A percentile compares a stretch with the other conserved stretches of the same genome.
phyloP scores from a whole-genome alignment of 2,329 filamentous ascomycete genomes.

The Peltaster fructicola region DNA sequence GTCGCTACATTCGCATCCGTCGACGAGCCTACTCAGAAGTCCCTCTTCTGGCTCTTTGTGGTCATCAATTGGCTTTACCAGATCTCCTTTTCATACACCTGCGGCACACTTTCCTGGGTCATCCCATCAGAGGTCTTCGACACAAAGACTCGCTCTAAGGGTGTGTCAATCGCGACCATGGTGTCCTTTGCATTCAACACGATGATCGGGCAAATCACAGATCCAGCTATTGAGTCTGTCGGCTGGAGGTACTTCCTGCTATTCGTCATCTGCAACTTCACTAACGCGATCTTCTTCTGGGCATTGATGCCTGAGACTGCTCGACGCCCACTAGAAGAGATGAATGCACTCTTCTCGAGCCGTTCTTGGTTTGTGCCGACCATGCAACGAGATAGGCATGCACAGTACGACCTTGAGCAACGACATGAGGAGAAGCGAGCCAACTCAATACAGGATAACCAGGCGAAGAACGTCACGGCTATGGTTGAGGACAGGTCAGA shows the following conservation, averaged over 20 bases:
- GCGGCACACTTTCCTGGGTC: conserved; percentile 47
- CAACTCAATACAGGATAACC: too few species aligned
- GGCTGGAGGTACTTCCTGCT: conserved; percentile 41
- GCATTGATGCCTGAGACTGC: conserved; percentile 48
- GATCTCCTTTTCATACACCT: conserved; percentile 55
- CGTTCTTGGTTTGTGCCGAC: too few species aligned
- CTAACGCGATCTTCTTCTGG: conserved; percentile 52
- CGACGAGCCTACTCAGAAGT: too few species aligned
- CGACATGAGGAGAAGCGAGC: too few species aligned
- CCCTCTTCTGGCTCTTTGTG: conserved; percentile 64
- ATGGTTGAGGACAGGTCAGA: too few species aligned
- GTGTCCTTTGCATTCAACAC: conserved; percentile 55
- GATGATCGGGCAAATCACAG: conserved; percentile 53
- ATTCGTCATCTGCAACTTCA: conserved; percentile 52
- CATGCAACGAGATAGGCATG: too few species aligned
- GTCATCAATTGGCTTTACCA: conserved; percentile 65
- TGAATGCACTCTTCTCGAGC: conserved; percentile 49
- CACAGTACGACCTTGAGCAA: too few species aligned
- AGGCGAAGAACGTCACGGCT: too few species aligned
- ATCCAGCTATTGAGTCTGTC: conserved; percentile 38
- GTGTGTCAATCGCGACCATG: conserved; percentile 60
- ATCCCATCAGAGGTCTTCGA: conserved; percentile 61
- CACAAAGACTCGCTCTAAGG: conserved; percentile 56
- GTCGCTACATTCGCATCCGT: conserved; percentile 40
- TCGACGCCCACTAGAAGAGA: conserved; percentile 47